Percentiles rank a stretch among this genome's conserved stretches.
Evolutionary conservation across 1,139 yeast genomes (phyloP).

Genomic region (Yamadazyma trypodendri): DNA sequence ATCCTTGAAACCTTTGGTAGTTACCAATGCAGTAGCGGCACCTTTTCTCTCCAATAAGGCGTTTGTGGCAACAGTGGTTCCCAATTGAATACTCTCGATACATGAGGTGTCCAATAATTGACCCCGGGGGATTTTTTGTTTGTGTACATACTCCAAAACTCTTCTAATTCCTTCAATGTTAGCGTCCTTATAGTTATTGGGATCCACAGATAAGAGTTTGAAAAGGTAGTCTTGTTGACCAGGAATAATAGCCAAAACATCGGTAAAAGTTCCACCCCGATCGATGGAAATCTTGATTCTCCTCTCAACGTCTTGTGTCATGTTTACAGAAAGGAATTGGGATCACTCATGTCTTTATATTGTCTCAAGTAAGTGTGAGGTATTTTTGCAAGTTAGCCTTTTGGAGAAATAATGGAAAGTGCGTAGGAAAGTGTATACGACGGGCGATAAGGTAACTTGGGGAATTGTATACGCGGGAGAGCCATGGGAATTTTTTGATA

Average conservation of each 20-base stretch:
- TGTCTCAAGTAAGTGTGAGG: too few relatives aligned
- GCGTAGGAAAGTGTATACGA: conserved; percentile 2
- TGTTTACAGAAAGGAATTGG: background rate
- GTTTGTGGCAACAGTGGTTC: conserved; percentile 80
- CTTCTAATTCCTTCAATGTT: conserved; percentile 22
- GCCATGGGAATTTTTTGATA: too few relatives aligned
- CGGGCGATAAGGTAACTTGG: background rate
- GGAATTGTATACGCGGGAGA: too few relatives aligned
- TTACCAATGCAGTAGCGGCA: conserved; percentile 58
- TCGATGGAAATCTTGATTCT: conserved; percentile 18
- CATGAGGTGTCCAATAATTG: conserved; percentile 26
- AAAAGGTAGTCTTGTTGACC: conserved; percentile 16
- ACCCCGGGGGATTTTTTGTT: conserved; percentile 15
- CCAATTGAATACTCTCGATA: conserved; percentile 58
- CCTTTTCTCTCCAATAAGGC: conserved; percentile 71
- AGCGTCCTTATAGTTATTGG: conserved; percentile 20
- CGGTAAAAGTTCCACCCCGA: conserved; percentile 23
- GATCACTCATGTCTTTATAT: background rate
- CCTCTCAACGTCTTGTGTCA: conserved; percentile 8
- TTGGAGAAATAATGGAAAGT: background rate
- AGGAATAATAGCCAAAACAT: conserved; percentile 16
- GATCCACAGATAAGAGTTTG: conserved; percentile 22
- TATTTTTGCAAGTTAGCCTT: conserved; percentile 3
- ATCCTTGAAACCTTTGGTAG: conserved; percentile 65
- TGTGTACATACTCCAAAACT: conserved; percentile 16